These are phyloP conservation scores for Hansenula lynferdii DNA, from an alignment of 1,139 yeast species.

Conservation along the genomic window DNA sequence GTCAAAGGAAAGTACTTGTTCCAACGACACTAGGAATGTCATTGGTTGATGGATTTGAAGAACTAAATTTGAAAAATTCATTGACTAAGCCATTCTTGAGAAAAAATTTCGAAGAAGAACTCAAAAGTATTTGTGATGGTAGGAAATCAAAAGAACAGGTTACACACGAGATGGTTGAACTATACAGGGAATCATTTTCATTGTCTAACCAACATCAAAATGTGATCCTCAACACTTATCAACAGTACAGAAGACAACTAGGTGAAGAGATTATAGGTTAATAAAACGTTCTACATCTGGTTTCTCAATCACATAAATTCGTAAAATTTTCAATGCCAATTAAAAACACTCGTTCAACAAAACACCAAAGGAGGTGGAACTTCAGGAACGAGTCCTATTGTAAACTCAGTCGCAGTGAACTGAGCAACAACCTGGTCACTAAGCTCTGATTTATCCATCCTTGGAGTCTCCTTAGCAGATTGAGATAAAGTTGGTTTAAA, in stretches of 20 bases:
- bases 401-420: constrained; percentile 48
- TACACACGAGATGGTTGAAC: constrained; percentile 45
- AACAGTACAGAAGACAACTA: constrained; percentile 11
- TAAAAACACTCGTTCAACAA: constrained; percentile 25
- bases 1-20: constrained; percentile 41
- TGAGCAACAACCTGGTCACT: constrained; percentile 39
- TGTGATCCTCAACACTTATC: constrained; percentile 15
- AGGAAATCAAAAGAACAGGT: constrained; percentile 48
- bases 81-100: constrained; percentile 88
- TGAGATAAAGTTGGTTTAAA: constrained; percentile 23
- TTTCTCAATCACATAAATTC: too few relatives aligned
- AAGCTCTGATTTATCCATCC: constrained; percentile 33
- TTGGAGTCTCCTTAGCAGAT: constrained; percentile 30
- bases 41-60: constrained; percentile 82
- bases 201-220: constrained; percentile 15
- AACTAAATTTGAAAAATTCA: constrained; percentile 69
- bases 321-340: too few relatives aligned
- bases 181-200: constrained; percentile 50
- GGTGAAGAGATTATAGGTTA: background rate
- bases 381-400: constrained; percentile 73
- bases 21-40: constrained; percentile 89
- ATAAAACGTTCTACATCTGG: background rate
- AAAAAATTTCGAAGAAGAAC: constrained; percentile 63
- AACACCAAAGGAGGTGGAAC: constrained; percentile 63
- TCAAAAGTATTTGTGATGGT: constrained; percentile 71